phyloP scores from a whole-genome alignment of 495 filamentous ascomycete species.

The Penicillium coprophilum region DNA sequence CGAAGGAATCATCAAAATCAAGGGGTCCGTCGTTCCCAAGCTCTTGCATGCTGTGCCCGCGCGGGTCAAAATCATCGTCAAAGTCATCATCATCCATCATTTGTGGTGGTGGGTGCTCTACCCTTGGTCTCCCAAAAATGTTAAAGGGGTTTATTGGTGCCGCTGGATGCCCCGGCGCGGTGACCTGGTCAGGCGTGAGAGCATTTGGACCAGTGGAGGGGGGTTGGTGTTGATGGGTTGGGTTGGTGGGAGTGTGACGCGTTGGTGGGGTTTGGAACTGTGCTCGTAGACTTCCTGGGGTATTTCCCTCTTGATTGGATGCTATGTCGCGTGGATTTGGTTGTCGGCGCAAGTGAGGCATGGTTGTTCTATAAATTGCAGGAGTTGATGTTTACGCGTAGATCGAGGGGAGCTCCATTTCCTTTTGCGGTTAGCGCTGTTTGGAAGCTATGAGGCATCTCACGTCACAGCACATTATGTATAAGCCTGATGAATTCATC shows the following conservation, averaged over 20 bases:
- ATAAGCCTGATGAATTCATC: not conserved
- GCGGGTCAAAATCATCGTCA: slow-evolving; percentile 22
- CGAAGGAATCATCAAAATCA: slow-evolving; percentile 19
- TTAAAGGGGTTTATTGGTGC: slow-evolving; percentile 32
- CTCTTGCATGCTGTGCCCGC: slow-evolving; percentile 12
- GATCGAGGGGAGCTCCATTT: slow-evolving; percentile 18
- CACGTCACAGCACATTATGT: not conserved
- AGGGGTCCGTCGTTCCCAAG: slow-evolving; percentile 15
- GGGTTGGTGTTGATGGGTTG: slow-evolving; percentile 30
- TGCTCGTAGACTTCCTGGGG: slow-evolving; percentile 18
- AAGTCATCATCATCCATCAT: slow-evolving; percentile 21
- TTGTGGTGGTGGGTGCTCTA: slow-evolving; percentile 18
- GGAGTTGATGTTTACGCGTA: slow-evolving; percentile 16
- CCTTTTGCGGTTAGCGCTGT: slow-evolving; percentile 21
- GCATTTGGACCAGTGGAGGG: slow-evolving; percentile 34
- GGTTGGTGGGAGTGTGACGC: slow-evolving; percentile 32
- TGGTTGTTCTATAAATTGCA: slow-evolving; percentile 9
- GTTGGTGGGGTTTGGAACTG: slow-evolving; percentile 45
- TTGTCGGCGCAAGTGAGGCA: slow-evolving; percentile 32
- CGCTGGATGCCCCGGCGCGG: slow-evolving; percentile 23
- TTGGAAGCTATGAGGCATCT: slow-evolving; percentile 1
- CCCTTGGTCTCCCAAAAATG: slow-evolving; percentile 37
- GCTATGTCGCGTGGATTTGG: slow-evolving; percentile 19
- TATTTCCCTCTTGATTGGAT: slow-evolving; percentile 14
- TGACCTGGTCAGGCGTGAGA: slow-evolving; percentile 23